Evolutionary conservation across 257 asterid species (phyloP).

Genomic region (Craterostigma plantagineum): DNA sequence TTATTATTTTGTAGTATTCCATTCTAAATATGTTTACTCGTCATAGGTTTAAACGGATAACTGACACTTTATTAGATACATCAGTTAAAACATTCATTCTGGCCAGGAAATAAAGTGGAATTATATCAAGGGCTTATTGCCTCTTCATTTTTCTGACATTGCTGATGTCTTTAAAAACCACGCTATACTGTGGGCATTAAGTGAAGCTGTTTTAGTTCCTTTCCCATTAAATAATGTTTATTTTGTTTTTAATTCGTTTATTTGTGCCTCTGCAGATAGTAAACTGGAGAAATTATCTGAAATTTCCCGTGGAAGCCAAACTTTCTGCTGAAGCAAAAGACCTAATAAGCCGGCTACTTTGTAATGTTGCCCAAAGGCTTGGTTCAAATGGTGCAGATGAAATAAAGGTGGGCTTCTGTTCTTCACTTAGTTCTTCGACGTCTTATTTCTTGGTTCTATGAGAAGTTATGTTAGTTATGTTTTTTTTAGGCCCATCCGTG

Average conservation of each 20-base stretch:
- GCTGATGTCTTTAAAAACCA: too few relatives aligned
- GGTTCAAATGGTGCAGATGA: slow-evolving; percentile 19
- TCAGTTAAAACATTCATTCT: too few relatives aligned
- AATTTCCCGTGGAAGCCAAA: slow-evolving; percentile 20
- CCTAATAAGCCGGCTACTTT: slow-evolving; percentile 14
- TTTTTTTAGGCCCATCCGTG: slow-evolving; percentile 16
- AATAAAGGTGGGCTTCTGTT: slow-evolving; percentile 15
- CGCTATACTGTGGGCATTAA: too few relatives aligned
- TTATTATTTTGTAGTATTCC: background rate
- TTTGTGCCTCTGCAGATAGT: slow-evolving; percentile 13
- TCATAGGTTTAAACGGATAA: too few relatives aligned
- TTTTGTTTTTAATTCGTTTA: background rate
- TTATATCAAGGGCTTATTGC: too few relatives aligned
- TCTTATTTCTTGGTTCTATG: background rate
- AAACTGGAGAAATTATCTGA: slow-evolving; percentile 17
- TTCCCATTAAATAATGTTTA: background rate
- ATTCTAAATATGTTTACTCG: too few relatives aligned
- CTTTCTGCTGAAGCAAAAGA: slow-evolving; percentile 18
- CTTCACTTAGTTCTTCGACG: slow-evolving; percentile 2
- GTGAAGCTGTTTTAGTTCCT: background rate
- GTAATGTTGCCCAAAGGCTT: slow-evolving; percentile 18
- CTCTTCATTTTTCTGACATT: too few relatives aligned
- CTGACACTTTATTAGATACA: too few relatives aligned
- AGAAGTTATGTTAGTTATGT: background rate
- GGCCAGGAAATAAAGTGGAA: too few relatives aligned